Evolutionary conservation across 2,329 filamentous ascomycete species (phyloP).

Genomic region (Niveomyces coronatus): DNA sequence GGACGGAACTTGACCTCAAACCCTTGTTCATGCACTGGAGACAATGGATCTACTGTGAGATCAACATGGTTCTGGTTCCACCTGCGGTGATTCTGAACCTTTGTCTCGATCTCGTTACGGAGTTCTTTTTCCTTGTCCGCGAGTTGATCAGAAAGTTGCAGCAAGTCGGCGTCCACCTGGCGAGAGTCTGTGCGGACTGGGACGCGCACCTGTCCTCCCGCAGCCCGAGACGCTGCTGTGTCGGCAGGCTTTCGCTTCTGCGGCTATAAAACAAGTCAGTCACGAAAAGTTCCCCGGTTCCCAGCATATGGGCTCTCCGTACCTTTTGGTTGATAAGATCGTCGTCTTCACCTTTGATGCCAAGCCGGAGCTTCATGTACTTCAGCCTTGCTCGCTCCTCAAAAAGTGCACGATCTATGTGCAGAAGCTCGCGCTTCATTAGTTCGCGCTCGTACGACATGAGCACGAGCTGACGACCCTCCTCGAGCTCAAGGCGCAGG

Average conservation of each 20-base stretch:
- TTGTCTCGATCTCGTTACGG: slow-evolving; percentile 71
- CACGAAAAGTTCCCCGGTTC: not conserved
- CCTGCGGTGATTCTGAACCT: slow-evolving; percentile 76
- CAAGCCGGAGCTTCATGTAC: slow-evolving; percentile 76
- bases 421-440: slow-evolving; percentile 66
- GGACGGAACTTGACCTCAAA: slow-evolving; percentile 56
- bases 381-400: slow-evolving; percentile 74
- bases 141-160: slow-evolving; percentile 64
- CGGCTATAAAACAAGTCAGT: slow-evolving; percentile 39
- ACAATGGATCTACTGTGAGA: slow-evolving; percentile 74
- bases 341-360: slow-evolving; percentile 87
- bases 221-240: slow-evolving; percentile 46
- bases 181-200: slow-evolving; percentile 62
- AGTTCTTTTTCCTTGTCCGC: slow-evolving; percentile 76
- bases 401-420: slow-evolving; percentile 67
- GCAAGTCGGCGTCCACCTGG: slow-evolving; percentile 66
- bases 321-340: slow-evolving; percentile 93
- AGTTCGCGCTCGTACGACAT: slow-evolving; percentile 72
- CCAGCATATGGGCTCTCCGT: slow-evolving; percentile 30
- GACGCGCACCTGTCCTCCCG: slow-evolving; percentile 56
- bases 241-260: slow-evolving; percentile 61
- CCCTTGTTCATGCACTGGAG: slow-evolving; percentile 58
- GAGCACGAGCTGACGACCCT: slow-evolving; percentile 70
- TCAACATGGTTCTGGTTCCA: slow-evolving; percentile 91
- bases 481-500: slow-evolving; percentile 81